Evolutionary conservation across 225 moss, liverwort and hornwort genomes (phyloP), one percentile per base, ranked within the genome.

Genomic region (Polytrichum formosum): DNA sequence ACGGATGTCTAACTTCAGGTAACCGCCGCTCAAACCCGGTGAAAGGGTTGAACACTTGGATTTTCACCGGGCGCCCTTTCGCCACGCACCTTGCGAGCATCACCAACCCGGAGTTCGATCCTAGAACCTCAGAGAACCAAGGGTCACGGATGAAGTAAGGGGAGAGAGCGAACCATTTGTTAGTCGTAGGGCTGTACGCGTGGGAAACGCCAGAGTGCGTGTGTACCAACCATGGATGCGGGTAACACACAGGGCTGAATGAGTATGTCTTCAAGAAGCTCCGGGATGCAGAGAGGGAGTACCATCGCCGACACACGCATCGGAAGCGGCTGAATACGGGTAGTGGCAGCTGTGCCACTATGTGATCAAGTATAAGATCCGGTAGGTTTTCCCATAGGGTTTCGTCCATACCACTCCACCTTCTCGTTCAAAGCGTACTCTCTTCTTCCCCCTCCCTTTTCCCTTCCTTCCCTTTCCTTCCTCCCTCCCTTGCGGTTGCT

Each of bases 211-310:
- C 75, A 6, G 75, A 66, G 61, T 85, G 28, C 19, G 82, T 82
- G 70, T 82, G 85, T 55, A 85, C 85, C 79, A 85, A 70, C 85
- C 85, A 85, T 70, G 85, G 82, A 75, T 75, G 75, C 13, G 79
- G 77, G 31, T 61, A 77, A 55, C 72, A 74, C 64, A 85, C 77
- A 0, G 82, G 82, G 55, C 82, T 85, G 26, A 85, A 63, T 19
- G 82, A 71, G 55, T 80, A 82, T 2, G 77, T 61, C 67, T 77
- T 82, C 72, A 85, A 70, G 70, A 85, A 85, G 53, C 82, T 82
- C 72, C 65, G 75, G 30, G 75, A 82, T 17, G 77, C 82, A 54
- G 77, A 85, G 46, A 85, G 75, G 19, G 13, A 70, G 18, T 82
- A 77, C 53, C 79, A 85, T 72, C 82, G 82, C 27, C 74, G 55